Evolutionary conservation across 148 eudicot genomes (phyloP).

Genomic region (Rhododendron williamsianum): DNA sequence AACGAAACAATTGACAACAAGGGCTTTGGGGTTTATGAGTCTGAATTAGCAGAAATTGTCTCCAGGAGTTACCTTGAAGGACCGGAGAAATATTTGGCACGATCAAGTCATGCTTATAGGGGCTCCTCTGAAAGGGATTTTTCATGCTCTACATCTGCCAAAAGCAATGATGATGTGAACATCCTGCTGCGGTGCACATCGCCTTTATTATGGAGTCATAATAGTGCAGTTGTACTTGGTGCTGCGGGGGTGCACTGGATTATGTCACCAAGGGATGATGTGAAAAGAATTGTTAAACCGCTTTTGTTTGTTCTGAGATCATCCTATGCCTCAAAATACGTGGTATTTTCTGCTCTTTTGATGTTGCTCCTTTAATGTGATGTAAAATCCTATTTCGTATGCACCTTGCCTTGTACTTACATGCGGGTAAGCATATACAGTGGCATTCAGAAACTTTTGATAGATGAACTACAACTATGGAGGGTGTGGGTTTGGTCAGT

Average conservation of each 20-base stretch:
- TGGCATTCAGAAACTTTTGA: background rate
- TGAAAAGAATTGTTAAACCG: slow-evolving; percentile 81
- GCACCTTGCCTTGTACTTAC: background rate
- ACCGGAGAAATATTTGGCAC: slow-evolving; percentile 82
- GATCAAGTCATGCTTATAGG: slow-evolving; percentile 30
- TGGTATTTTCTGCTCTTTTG: slow-evolving; percentile 40
- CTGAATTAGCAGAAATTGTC: slow-evolving; percentile 50
- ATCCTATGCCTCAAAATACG: slow-evolving; percentile 76
- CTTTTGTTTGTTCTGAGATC: slow-evolving; percentile 84
- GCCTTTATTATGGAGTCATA: slow-evolving; percentile 97
- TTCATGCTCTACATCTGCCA: slow-evolving; percentile 55
- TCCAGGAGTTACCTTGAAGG: slow-evolving; percentile 87
- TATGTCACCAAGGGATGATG: slow-evolving; percentile 79
- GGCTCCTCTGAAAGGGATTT: slow-evolving; percentile 29
- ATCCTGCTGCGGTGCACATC: slow-evolving; percentile 80
- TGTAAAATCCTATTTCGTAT: background rate
- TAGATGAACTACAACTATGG: background rate
- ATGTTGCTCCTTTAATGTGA: background rate
- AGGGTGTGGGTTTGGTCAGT: background rate
- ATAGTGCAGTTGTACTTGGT: slow-evolving; percentile 96
- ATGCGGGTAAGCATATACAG: background rate
- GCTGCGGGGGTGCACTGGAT: slow-evolving; percentile 99
- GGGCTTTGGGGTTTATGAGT: slow-evolving; percentile 21
- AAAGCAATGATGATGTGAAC: slow-evolving; percentile 74
- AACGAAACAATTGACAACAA: slow-evolving; percentile 25